Conservation (phyloP, 73 alveolate genomes). For the Loxodes magnus region DNA sequence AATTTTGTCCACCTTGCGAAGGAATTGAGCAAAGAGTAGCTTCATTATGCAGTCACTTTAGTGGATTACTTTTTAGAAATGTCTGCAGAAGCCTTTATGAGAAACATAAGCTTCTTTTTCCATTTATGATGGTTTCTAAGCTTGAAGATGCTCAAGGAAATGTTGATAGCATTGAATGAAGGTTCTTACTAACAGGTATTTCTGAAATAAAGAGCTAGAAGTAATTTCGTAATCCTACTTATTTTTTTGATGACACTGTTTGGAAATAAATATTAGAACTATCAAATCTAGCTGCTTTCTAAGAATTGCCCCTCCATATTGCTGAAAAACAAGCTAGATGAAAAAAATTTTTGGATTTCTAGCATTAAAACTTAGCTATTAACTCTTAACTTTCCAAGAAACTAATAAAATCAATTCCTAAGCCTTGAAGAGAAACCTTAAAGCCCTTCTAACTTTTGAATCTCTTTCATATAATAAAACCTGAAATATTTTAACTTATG, state of each 20-base stretch:
- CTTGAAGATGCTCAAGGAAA: constrained; percentile 47
- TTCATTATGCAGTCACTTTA: constrained; percentile 62
- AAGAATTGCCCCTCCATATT: too few relatives aligned
- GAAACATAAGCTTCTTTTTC: constrained; percentile 76
- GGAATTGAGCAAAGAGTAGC: constrained; percentile 56
- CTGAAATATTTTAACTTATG: constrained; percentile 79
- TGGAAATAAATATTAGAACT: not conserved
- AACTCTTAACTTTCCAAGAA: too few relatives aligned
- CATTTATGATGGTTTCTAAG: constrained; percentile 77
- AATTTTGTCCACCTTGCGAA: constrained; percentile 43
- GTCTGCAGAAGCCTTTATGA: constrained; percentile 95
- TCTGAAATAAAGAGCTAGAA: not conserved
- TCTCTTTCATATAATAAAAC: constrained; percentile 75
- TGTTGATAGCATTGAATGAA: constrained; percentile 74
- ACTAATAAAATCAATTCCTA: not conserved
- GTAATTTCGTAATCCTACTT: too few relatives aligned
- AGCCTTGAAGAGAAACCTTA: not conserved
- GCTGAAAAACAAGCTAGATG: too few relatives aligned
- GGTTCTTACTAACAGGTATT: constrained; percentile 76
- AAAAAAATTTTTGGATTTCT: too few relatives aligned
- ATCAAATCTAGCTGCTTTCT: not conserved
- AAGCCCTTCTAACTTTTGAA: constrained; percentile 44
- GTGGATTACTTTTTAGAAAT: constrained; percentile 74
- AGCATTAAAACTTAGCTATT: too few relatives aligned
- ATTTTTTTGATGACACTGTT: not conserved